Conservation (phyloP, 805 yeast genomes). For the Clavispora santaluciae region DNA sequence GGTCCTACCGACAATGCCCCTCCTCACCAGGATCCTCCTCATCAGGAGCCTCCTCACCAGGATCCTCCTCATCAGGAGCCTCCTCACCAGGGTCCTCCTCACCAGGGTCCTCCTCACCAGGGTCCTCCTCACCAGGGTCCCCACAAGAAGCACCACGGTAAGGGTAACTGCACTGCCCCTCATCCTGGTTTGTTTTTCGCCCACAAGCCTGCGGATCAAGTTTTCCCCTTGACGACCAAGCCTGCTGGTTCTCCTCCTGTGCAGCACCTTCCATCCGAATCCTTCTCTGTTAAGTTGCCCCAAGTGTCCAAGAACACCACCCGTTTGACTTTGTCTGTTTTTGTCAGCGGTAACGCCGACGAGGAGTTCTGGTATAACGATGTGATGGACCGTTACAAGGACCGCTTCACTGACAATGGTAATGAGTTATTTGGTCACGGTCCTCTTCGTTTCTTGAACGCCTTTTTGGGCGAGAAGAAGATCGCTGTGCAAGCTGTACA, state of each 20-base stretch:
- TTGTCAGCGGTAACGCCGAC: constrained; percentile 68
- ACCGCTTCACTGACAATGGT: constrained; percentile 28
- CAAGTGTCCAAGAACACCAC: constrained; percentile 52
- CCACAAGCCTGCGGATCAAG: constrained; percentile 33
- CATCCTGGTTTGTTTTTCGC: constrained; percentile 22
- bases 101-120: not conserved
- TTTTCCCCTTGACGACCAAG: constrained; percentile 33
- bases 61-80: not conserved
- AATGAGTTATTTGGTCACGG: constrained; percentile 54
- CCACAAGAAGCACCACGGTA: not conserved
- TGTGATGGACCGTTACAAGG: constrained; percentile 43
- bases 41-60: not conserved
- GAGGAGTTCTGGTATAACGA: constrained; percentile 86
- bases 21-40: not conserved
- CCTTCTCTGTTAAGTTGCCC: constrained; percentile 39
- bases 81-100: not conserved
- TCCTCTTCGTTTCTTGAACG: constrained; percentile 63
- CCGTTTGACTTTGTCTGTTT: constrained; percentile 52
- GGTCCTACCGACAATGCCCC: not conserved
- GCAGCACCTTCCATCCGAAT: constrained; percentile 40
- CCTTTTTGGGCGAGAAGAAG: constrained; percentile 53
- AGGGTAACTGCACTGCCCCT: not conserved
- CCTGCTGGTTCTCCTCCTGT: constrained; percentile 35
- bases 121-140: not conserved
- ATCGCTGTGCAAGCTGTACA: constrained; percentile 63